Evolutionary conservation across 352 stramenopile species (phyloP).

Genomic region (Phytophthora capsici): DNA sequence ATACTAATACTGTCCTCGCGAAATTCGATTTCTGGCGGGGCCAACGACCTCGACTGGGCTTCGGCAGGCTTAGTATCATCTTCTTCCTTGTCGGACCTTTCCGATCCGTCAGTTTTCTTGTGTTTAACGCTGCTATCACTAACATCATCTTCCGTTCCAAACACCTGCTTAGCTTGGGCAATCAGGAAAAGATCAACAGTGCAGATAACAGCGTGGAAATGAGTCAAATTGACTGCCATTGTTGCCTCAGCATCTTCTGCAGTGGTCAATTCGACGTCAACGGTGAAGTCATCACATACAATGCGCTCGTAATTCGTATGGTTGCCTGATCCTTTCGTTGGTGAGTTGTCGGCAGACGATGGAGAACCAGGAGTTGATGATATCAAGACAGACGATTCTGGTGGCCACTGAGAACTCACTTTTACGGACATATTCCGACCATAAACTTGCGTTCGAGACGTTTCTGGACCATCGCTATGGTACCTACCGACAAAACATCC

Average conservation of each 20-base stretch:
- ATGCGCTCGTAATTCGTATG: constrained; percentile 50
- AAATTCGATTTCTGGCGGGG: constrained; percentile 22
- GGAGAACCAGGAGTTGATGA: constrained; percentile 7
- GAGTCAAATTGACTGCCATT: constrained; percentile 63
- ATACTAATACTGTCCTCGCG: constrained; percentile 32
- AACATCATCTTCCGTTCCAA: constrained; percentile 27
- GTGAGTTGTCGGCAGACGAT: not conserved
- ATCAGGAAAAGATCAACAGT: constrained; percentile 57
- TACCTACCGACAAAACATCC: constrained; percentile 69
- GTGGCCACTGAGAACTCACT: constrained; percentile 63
- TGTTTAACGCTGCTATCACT: constrained; percentile 7
- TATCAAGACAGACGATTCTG: constrained; percentile 16
- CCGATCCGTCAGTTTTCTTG: constrained; percentile 1
- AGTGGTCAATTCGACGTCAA: constrained; percentile 73
- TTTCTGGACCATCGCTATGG: constrained; percentile 45
- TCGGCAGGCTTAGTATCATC: not conserved
- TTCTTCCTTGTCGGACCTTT: constrained; percentile 8
- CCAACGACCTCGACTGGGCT: constrained; percentile 5
- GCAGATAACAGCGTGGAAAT: constrained; percentile 75
- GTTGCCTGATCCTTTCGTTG: constrained; percentile 3
- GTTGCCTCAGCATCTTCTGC: constrained; percentile 55
- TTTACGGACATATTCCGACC: constrained; percentile 77
- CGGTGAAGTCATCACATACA: constrained; percentile 76
- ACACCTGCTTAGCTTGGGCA: constrained; percentile 29
- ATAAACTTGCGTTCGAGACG: constrained; percentile 66